These are phyloP conservation scores for Sporothrix brasiliensis DNA, from an alignment of 2,329 filamentous ascomycete genomes.

Conservation along the genomic window DNA sequence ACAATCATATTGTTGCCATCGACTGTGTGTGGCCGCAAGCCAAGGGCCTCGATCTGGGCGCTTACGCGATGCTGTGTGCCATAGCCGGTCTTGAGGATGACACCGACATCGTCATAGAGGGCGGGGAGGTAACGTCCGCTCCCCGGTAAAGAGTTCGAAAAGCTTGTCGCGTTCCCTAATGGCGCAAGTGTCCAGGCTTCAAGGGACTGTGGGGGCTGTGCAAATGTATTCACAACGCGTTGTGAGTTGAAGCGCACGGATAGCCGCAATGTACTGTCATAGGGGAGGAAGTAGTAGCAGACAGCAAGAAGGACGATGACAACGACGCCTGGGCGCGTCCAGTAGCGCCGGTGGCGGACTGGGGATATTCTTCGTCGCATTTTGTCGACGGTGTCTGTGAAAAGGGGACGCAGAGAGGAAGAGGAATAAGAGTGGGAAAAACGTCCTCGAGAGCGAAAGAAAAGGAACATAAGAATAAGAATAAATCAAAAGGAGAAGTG, in stretches of 20 bases:
- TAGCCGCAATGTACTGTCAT: constrained; percentile 40
- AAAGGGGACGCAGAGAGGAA: background rate
- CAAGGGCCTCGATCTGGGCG: constrained; percentile 52
- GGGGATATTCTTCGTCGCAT: constrained; percentile 29
- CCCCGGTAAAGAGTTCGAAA: constrained; percentile 39
- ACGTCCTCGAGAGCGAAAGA: background rate
- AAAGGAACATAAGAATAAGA: background rate
- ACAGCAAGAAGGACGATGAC: constrained; percentile 27
- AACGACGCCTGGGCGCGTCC: constrained; percentile 13
- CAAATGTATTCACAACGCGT: constrained; percentile 46
- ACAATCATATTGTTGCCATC: constrained; percentile 52
- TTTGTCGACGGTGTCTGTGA: background rate
- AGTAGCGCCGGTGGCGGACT: constrained; percentile 19
- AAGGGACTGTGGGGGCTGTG: constrained; percentile 26
- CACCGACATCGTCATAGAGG: constrained; percentile 51
- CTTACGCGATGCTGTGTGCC: constrained; percentile 55
- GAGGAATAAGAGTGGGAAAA: too few species aligned
- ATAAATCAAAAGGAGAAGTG: background rate
- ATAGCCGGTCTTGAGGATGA: constrained; percentile 60
- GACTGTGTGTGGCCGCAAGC: constrained; percentile 43
- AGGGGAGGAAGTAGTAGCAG: constrained; percentile 39
- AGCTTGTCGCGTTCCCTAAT: constrained; percentile 25
- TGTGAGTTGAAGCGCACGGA: constrained; percentile 39
- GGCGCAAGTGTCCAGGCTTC: constrained; percentile 27
- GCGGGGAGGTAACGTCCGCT: constrained; percentile 45